Conservation (phyloP, 1,139 yeast species). For the Ogataea hybrid region DNA sequence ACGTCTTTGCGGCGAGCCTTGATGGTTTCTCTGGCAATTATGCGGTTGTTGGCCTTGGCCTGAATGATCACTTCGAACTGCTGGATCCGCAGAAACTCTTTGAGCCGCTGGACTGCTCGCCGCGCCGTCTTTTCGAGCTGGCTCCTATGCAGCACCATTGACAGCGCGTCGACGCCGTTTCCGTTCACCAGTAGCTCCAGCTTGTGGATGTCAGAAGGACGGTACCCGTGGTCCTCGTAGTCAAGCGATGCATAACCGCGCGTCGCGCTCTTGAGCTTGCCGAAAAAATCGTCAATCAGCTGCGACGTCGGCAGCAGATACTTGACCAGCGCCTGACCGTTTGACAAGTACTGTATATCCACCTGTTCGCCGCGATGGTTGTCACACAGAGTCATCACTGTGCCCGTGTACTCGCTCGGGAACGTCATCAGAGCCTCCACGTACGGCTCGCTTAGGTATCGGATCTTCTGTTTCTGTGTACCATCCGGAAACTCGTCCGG, state of each 20-base stretch:
- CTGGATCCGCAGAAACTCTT: constrained; percentile 74
- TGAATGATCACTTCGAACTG: constrained; percentile 92
- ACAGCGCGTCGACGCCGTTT: constrained; percentile 84
- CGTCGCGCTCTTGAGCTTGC: constrained; percentile 84
- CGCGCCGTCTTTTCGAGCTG: constrained; percentile 72
- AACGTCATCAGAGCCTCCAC: constrained; percentile 90
- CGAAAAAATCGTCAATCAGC: constrained; percentile 91
- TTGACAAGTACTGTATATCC: constrained; percentile 72
- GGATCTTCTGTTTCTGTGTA: constrained; percentile 44
- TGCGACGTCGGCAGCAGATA: constrained; percentile 86
- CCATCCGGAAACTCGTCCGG: constrained; percentile 90
- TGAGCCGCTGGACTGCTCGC: constrained; percentile 80
- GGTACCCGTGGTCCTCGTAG: constrained; percentile 91
- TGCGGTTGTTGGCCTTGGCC: constrained; percentile 79
- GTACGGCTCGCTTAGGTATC: constrained; percentile 74
- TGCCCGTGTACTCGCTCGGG: constrained; percentile 86
- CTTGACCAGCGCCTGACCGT: constrained; percentile 79
- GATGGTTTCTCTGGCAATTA: constrained; percentile 89
- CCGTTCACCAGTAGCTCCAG: constrained; percentile 90
- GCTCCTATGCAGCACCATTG: constrained; percentile 83
- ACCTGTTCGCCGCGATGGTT: constrained; percentile 79
- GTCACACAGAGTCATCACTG: constrained; percentile 83
- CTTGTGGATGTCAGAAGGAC: constrained; percentile 76
- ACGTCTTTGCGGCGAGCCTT: constrained; percentile 94
- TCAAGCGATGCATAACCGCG: constrained; percentile 93